Percentiles rank a stretch among this genome's conserved stretches.
phyloP scores from a whole-genome alignment of 257 asterid genomes.

The Solanum okadae region DNA sequence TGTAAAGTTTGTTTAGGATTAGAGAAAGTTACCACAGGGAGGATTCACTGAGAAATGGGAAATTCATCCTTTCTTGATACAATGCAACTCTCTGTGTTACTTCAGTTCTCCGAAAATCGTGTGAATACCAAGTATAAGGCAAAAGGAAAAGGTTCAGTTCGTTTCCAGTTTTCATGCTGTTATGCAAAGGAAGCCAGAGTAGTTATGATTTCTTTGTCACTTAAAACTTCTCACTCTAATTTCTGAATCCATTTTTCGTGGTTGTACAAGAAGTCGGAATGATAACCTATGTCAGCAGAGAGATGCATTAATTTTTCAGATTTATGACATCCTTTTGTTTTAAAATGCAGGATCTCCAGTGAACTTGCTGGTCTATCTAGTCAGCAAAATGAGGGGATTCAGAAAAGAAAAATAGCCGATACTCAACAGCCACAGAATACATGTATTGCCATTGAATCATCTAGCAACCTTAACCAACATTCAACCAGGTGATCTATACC shows the following conservation, averaged over 20 bases:
- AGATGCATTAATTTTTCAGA: background rate
- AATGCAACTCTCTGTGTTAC: background rate
- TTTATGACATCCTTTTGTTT: background rate
- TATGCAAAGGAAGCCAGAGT: background rate
- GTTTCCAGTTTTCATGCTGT: background rate
- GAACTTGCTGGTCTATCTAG: constrained; percentile 44
- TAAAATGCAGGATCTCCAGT: constrained; percentile 52
- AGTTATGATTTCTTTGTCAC: background rate
- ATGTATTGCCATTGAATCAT: constrained; percentile 27
- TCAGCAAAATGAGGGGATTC: constrained; percentile 31
- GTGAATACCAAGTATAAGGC: background rate
- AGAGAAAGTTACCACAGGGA: background rate
- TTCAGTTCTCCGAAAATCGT: background rate
- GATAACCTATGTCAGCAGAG: background rate
- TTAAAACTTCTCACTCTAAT: background rate
- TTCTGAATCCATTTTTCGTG: background rate
- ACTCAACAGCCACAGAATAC: constrained; percentile 11
- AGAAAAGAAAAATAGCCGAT: constrained; percentile 30
- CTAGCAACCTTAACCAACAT: constrained; percentile 22
- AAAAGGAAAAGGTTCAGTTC: background rate
- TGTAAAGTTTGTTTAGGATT: background rate
- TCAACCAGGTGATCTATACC: constrained; percentile 28
- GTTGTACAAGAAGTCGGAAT: background rate
- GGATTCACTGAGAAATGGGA: background rate
- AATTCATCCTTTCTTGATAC: background rate